These are phyloP conservation scores for Fusarium chlamydosporum DNA, from an alignment of 2,329 filamentous ascomycete genomes.

Conservation along the genomic window DNA sequence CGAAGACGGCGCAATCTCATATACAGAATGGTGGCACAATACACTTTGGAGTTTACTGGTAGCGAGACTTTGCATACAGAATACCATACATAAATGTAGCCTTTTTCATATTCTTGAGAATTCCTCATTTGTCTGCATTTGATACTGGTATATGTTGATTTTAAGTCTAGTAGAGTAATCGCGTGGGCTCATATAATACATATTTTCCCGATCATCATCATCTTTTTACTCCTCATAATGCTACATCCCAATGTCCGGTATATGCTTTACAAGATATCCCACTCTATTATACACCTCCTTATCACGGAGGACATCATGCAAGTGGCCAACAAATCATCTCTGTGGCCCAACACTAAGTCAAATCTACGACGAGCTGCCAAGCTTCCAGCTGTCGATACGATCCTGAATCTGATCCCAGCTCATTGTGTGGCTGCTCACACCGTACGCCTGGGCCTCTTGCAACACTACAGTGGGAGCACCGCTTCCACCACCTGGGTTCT, in stretches of 20 bases:
- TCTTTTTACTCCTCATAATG: conserved; percentile 33
- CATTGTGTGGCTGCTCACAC: conserved; percentile 76
- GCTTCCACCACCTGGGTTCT: conserved; percentile 82
- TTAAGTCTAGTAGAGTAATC: conserved; percentile 44
- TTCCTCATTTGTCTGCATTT: conserved; percentile 5
- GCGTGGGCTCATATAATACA: conserved; percentile 41
- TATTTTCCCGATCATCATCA: conserved; percentile 25
- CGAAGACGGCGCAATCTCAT: conserved; percentile 24
- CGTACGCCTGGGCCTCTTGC: conserved; percentile 87
- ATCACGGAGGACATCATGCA: conserved; percentile 6
- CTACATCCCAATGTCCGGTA: conserved; percentile 37
- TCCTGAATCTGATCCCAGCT: conserved; percentile 93
- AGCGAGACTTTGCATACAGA: conserved; percentile 19
- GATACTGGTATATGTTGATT: conserved; percentile 25
- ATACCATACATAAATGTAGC: conserved; percentile 13
- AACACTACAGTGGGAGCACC: conserved; percentile 94
- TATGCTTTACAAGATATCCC: conserved; percentile 35
- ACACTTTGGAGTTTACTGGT: conserved; percentile 32
- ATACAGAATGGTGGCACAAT: conserved; percentile 25
- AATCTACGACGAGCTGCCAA: conserved; percentile 69
- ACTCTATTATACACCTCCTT: conserved; percentile 48
- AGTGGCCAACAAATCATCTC: conserved; percentile 1
- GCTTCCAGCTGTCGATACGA: conserved; percentile 83
- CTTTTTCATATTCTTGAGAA: neutral
- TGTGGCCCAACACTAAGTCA: neutral